Base-by-base conservation (phyloP, 495 filamentous ascomycete species). In the Podospora conica region DNA sequence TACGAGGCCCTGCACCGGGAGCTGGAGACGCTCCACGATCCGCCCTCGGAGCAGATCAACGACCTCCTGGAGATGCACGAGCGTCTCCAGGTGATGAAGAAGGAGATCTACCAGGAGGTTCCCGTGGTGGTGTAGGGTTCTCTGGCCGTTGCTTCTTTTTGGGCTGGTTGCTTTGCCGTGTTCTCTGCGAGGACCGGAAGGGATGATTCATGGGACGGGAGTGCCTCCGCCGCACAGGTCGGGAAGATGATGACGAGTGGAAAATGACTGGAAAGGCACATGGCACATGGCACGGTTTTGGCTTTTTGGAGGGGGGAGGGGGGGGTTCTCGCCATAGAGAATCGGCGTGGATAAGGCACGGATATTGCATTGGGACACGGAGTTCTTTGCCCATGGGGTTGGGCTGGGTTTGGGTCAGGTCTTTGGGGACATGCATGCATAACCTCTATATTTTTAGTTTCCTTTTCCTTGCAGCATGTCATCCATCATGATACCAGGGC, bases 1-100 rank as follows among this genome's bases (percentile, higher is more conserved):
- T 93, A 93, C 72, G 80, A 83, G 73, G 71, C 77, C 29, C 75
- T 91, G 64, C 86, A 92, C 71, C 73, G 80, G 60, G 81, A 87
- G 70, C 76, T 92, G 31, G 75, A 78, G n/a, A 75, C 68, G 1
- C 73, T 82, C 21, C 72, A 81, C 10, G 76, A 85, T 48, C 84
- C 88, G 3, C 77, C 84, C 1, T 78, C 81, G 64, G 78, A 82
- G 23, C 86, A 88, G 66, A 69, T 91, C 63, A 79, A 83, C 3
- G 74, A 83, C 55, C 68, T 92, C 65, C 74, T 85, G 55, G 82
- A 82, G 53, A 87, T 90, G 85, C 88, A 87, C 69, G 72, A 79
- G 12, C 79, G 82, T 18, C 78, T 93, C 33, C 76, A 82, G 55
- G 69, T 65, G 15, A 85, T 90, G 84, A 93, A 93, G 78, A 77